These are phyloP conservation scores for Candida endomychidarum DNA, from an alignment of 805 yeast species.

Conservation along the genomic window DNA sequence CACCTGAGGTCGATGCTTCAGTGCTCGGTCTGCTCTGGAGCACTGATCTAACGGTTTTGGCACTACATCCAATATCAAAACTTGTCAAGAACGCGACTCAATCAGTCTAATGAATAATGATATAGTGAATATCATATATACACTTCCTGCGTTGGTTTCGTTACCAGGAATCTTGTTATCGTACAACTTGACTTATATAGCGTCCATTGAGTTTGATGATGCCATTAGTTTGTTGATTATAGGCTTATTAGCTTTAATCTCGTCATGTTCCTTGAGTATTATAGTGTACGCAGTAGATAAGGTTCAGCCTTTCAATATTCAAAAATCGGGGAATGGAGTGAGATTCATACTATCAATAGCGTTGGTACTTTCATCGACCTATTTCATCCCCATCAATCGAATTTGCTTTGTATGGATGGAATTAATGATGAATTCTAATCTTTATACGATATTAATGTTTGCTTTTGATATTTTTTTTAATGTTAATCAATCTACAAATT, in stretches of 20 bases:
- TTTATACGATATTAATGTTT: slow-evolving; percentile 5
- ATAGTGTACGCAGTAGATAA: slow-evolving; percentile 1
- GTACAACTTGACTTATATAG: neutral
- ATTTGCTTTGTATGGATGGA: slow-evolving; percentile 1
- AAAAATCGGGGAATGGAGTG: slow-evolving; percentile 1
- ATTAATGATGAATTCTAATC: slow-evolving; percentile 5
- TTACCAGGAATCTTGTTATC: neutral
- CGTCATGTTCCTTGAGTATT: neutral
- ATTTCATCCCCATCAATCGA: slow-evolving; percentile 5
- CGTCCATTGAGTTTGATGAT: neutral
- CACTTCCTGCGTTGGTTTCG: slow-evolving; percentile 4
- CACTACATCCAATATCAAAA: too few species aligned
- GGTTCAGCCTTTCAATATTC: slow-evolving; percentile 6
- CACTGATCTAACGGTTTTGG: too few species aligned
- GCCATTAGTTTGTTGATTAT: neutral
- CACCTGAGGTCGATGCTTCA: too few species aligned
- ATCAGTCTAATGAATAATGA: slow-evolving; percentile 2
- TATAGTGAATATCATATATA: slow-evolving; percentile 4
- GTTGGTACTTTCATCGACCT: slow-evolving; percentile 1
- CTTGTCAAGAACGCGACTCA: slow-evolving; percentile 6
- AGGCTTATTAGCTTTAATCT: neutral
- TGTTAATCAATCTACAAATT: neutral
- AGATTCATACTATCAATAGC: slow-evolving; percentile 1
- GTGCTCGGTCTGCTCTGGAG: too few species aligned
- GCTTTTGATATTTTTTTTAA: slow-evolving; percentile 9